phyloP scores from a whole-genome alignment of 139 green algal genomes.

The Haematococcus lacustris region DNA sequence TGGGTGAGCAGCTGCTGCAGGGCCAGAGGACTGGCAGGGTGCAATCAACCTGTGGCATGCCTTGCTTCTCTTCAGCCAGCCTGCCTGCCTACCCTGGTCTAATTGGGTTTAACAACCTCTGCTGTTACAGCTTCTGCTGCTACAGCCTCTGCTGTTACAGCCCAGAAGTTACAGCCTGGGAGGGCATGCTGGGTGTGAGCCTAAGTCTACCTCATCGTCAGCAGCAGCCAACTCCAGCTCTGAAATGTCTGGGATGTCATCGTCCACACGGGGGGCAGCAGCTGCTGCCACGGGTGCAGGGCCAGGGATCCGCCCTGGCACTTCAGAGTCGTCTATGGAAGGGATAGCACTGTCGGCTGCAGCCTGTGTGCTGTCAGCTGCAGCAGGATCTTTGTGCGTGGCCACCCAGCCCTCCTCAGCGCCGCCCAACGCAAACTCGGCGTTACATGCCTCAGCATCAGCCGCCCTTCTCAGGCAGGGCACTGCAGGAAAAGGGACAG shows the following conservation, averaged over 20 bases:
- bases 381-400: slow-evolving; percentile 34
- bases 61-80: too few species aligned
- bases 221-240: slow-evolving; percentile 61
- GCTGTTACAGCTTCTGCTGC: background rate
- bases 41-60: too few species aligned
- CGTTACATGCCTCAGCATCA: slow-evolving; percentile 49
- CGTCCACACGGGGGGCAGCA: slow-evolving; percentile 26
- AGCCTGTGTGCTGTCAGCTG: too few species aligned
- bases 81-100: background rate
- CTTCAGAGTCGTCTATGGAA: slow-evolving; percentile 37
- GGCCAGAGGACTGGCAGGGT: too few species aligned
- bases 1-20: too few species aligned
- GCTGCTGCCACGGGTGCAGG: slow-evolving; percentile 3
- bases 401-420: slow-evolving; percentile 66
- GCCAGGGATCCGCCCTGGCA: too few species aligned
- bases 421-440: slow-evolving; percentile 43
- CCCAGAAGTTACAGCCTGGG: background rate
- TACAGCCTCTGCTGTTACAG: too few species aligned
- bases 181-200: background rate
- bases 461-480: slow-evolving; percentile 70
- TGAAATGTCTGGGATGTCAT: slow-evolving; percentile 69
- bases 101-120: background rate
- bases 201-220: slow-evolving; percentile 46
- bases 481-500: slow-evolving; percentile 66
- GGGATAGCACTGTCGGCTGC: slow-evolving; percentile 41